phyloP scores from a whole-genome alignment of 2,329 filamentous ascomycete species.

The Hypoxylon sp. region DNA sequence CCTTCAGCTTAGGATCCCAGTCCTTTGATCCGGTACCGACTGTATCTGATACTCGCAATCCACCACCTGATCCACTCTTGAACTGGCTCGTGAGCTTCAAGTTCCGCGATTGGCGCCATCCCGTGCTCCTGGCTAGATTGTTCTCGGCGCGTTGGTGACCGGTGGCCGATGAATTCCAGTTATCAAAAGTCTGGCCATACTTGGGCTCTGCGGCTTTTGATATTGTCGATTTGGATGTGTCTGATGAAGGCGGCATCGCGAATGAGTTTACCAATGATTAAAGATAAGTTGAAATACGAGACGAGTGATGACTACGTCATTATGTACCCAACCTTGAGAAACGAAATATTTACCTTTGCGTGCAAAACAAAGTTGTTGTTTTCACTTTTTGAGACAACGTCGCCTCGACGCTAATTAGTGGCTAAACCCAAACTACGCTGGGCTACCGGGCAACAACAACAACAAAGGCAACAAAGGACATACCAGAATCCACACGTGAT shows the following conservation, averaged over 20 bases:
- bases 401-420: slow-evolving; percentile 21
- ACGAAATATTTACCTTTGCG: slow-evolving; percentile 13
- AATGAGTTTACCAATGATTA: slow-evolving; percentile 18
- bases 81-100: slow-evolving; percentile 77
- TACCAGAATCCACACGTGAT: slow-evolving; percentile 31
- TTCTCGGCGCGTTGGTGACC: slow-evolving; percentile 83
- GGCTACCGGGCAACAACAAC: slow-evolving; percentile 24
- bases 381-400: neutral
- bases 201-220: slow-evolving; percentile 53
- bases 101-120: slow-evolving; percentile 76
- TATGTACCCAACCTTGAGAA: slow-evolving; percentile 10
- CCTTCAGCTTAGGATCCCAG: slow-evolving; percentile 56
- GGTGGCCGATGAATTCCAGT: slow-evolving; percentile 77
- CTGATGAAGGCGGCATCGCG: slow-evolving; percentile 36
- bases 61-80: slow-evolving; percentile 62
- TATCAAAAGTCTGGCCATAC: slow-evolving; percentile 63
- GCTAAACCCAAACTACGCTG: slow-evolving; percentile 10
- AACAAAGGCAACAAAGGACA: slow-evolving; percentile 19
- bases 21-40: slow-evolving; percentile 70
- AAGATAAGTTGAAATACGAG: slow-evolving; percentile 8
- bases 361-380: slow-evolving; percentile 23
- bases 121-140: slow-evolving; percentile 62
- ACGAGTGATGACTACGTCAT: slow-evolving; percentile 32
- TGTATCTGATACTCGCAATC: slow-evolving; percentile 68
- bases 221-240: slow-evolving; percentile 35